A percentile compares a stretch with the other conserved stretches of the same genome.
phyloP scores from a whole-genome alignment of 805 yeast species.

The Priceomyces medius region DNA sequence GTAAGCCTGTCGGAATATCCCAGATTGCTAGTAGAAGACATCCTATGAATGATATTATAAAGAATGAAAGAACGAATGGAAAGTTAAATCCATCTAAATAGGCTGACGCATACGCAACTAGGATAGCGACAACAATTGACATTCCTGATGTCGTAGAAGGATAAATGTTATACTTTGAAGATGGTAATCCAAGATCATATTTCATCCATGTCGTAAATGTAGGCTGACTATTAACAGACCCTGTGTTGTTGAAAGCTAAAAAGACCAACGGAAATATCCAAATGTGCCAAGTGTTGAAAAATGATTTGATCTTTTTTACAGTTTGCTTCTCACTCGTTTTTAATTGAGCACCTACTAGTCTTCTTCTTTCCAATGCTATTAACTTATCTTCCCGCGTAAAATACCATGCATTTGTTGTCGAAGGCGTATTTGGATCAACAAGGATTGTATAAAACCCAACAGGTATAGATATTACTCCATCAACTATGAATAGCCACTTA shows the following conservation, averaged over 20 bases:
- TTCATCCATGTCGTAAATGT: conserved; percentile 41
- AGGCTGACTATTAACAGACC: conserved; percentile 31
- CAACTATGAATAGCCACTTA: conserved; percentile 36
- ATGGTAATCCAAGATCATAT: conserved; percentile 21
- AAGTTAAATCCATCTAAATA: conserved; percentile 34
- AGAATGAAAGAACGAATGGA: conserved; percentile 38
- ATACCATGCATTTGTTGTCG: conserved; percentile 33
- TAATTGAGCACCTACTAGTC: conserved; percentile 40
- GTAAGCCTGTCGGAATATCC: conserved; percentile 48
- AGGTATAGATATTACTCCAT: conserved; percentile 33
- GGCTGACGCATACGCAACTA: conserved; percentile 28
- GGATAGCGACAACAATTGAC: conserved; percentile 23
- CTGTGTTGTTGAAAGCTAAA: conserved; percentile 34
- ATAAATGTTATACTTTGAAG: conserved; percentile 29
- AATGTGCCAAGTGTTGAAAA: conserved; percentile 51
- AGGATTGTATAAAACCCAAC: conserved; percentile 31
- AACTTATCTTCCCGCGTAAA: conserved; percentile 31
- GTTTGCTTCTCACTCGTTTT: conserved; percentile 43
- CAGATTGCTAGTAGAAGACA: conserved; percentile 45
- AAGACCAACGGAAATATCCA: conserved; percentile 44
- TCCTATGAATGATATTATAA: conserved; percentile 40
- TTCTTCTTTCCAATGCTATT: conserved; percentile 48
- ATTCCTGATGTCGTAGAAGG: conserved; percentile 29
- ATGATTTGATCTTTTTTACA: conserved; percentile 35
- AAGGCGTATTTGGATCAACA: conserved; percentile 35